Percentiles rank a stretch among this genome's conserved stretches.
phyloP scores from a whole-genome alignment of 2,329 filamentous ascomycete genomes.

The Albifimbria verrucaria region DNA sequence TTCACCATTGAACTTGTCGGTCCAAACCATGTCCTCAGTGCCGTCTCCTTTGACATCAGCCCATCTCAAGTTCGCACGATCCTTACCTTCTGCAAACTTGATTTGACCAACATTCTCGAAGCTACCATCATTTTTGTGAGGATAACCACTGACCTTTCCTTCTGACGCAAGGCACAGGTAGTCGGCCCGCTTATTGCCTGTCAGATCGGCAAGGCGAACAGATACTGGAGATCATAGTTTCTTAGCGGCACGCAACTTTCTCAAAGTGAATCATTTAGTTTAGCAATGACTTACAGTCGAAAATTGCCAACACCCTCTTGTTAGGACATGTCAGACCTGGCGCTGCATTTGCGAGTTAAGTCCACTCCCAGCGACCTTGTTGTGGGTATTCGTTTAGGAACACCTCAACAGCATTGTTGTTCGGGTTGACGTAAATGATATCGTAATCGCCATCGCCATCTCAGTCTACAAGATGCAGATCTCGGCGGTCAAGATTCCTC shows the following conservation, averaged over 20 bases:
- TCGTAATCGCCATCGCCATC: slow-evolving; percentile 33
- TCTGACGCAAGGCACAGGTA: slow-evolving; percentile 28
- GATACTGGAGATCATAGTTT: slow-evolving; percentile 6
- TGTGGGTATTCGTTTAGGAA: slow-evolving; percentile 19
- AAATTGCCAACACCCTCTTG: neutral
- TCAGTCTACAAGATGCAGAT: slow-evolving; percentile 32
- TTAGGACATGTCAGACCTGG: neutral
- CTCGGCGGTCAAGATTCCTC: too few relatives aligned
- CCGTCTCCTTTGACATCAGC: slow-evolving; percentile 33
- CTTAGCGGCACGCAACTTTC: neutral
- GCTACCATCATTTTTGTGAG: slow-evolving; percentile 10
- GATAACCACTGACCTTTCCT: slow-evolving; percentile 10
- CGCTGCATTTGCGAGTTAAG: neutral
- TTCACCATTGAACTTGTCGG: slow-evolving; percentile 31
- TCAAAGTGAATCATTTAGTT: neutral
- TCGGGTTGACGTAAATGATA: slow-evolving; percentile 24
- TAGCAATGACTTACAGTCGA: too few relatives aligned
- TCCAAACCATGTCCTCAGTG: slow-evolving; percentile 26
- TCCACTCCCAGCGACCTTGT: neutral
- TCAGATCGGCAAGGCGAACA: slow-evolving; percentile 29
- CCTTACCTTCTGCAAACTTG: slow-evolving; percentile 22
- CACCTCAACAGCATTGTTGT: slow-evolving; percentile 20
- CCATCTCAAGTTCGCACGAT: slow-evolving; percentile 33
- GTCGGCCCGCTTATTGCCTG: slow-evolving; percentile 24
- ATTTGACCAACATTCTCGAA: slow-evolving; percentile 24